Base-by-base conservation (phyloP, 179 eudicot genomes). In the Actinidia arguta region DNA sequence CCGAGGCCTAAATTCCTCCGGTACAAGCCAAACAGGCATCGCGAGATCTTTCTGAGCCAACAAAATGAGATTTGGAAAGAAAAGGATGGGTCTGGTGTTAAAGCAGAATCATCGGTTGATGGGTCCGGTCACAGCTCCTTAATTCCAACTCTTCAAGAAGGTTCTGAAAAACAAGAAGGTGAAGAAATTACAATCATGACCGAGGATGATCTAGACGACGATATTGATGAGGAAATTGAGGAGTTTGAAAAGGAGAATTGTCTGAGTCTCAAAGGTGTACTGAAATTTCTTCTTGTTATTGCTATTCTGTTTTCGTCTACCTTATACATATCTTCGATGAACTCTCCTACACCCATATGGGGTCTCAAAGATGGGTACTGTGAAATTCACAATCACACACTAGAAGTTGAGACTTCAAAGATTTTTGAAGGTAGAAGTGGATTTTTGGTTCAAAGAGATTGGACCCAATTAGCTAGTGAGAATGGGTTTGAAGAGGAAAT, bases 1-100 rank as follows among this genome's bases (percentile, higher is more conserved):
- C 89, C 92, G 3, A 89, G 93, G 90, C 93, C 93, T 44, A 87
- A 83, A 67, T 90, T 81, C 80, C 83, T 90, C 73, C 81, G 91
- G 61, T 90, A 84, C 81, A 82, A 87, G 42, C 91, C 93, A 3
- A 81, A 87, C 31, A 82, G 85, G 87, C 72, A 81, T 20, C 66
- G 75, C 1, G 80, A 75, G 74, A 75, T 85, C 46, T 71, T 86
- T 61, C 27, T 17, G 46, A 42, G 48, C 42, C 62, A 25, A 18
- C 81, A 82, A 79, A 62, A 66, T 64, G 84, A 80, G 75, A 55
- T 7, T 3, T 10, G 27, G 42, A 17, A 90, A 81, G 85, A 92
- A 86, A 84, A 80, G 85, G 36, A 75, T 92, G 71, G 80, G 70
- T 77, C 31, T 61, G 80, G 70, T 61, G 44, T 62, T 54, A 44